Evolutionary conservation across 148 eudicot genomes (phyloP).

Genomic region (Camellia lanceoleosa): DNA sequence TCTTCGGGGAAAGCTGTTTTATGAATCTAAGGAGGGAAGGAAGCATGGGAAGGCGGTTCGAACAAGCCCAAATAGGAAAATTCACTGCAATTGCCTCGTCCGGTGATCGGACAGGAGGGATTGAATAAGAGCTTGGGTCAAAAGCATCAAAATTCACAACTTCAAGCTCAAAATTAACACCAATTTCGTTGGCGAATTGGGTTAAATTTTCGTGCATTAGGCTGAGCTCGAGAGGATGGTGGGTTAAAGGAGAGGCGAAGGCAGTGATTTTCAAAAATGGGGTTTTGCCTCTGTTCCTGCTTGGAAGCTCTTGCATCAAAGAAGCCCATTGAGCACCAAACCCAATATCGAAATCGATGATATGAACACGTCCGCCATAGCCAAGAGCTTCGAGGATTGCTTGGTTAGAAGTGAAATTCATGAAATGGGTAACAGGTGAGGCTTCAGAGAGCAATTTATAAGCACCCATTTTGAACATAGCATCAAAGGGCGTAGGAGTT

Average conservation of each 20-base stretch:
- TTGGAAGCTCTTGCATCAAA: constrained; percentile 51
- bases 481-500: constrained; percentile 33
- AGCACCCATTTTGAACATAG: constrained; percentile 46
- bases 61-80: constrained; percentile 48
- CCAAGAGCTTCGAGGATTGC: constrained; percentile 48
- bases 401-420: constrained; percentile 55
- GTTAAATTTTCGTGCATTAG: constrained; percentile 44
- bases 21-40: constrained; percentile 42
- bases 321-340: constrained; percentile 68
- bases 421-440: constrained; percentile 47
- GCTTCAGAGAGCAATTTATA: constrained; percentile 50
- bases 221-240: constrained; percentile 41
- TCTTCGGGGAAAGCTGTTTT: constrained; percentile 41
- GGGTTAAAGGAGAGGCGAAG: constrained; percentile 46
- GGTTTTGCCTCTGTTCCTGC: constrained; percentile 23
- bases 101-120: constrained; percentile 21
- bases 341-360: constrained; percentile 60
- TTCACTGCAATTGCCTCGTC: constrained; percentile 43
- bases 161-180: constrained; percentile 40
- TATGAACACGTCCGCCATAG: constrained; percentile 35
- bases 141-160: constrained; percentile 50
- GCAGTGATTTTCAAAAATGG: constrained; percentile 45
- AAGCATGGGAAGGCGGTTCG: constrained; percentile 22
- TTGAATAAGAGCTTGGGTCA: constrained; percentile 28
- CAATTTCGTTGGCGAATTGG: constrained; percentile 41